Percentiles rank a stretch among this genome's conserved stretches.
Evolutionary conservation across 768 basidiomycete species (phyloP).

Genomic region (Mycena crocata): DNA sequence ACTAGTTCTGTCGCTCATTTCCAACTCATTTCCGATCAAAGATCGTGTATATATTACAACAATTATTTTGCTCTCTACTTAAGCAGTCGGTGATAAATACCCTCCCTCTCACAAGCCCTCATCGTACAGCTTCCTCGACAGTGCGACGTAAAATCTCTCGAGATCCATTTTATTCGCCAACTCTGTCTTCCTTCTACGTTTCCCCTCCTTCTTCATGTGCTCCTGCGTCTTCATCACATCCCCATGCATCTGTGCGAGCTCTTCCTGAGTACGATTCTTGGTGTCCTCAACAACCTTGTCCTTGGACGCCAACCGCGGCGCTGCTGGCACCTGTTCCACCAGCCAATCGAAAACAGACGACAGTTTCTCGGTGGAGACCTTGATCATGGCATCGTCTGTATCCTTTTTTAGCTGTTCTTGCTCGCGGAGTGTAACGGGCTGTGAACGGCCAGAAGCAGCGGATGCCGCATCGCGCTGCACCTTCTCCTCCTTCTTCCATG

Average conservation of each 20-base stretch:
- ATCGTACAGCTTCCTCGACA: conserved; percentile 91
- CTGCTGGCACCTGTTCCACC: conserved; percentile 72
- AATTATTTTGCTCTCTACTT: conserved; percentile 21
- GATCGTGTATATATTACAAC: conserved; percentile 19
- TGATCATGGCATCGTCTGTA: conserved; percentile 66
- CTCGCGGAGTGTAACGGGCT: neutral
- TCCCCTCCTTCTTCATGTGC: conserved; percentile 38
- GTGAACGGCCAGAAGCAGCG: conserved; percentile 24
- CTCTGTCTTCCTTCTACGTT: conserved; percentile 55
- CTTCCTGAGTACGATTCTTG: conserved; percentile 33
- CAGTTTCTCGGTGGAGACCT: conserved; percentile 76
- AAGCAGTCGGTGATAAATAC: conserved; percentile 1
- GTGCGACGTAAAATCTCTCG: conserved; percentile 90
- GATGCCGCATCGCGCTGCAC: conserved; percentile 47
- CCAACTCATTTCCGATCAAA: too few relatives aligned
- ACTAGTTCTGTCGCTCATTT: too few relatives aligned
- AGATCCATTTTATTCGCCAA: conserved; percentile 78
- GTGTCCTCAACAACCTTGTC: conserved; percentile 27
- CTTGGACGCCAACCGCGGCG: conserved; percentile 35
- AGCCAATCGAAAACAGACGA: conserved; percentile 86
- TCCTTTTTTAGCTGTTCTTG: conserved; percentile 22
- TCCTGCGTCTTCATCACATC: conserved; percentile 23
- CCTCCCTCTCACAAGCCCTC: conserved; percentile 77
- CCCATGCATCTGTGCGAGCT: conserved; percentile 35
- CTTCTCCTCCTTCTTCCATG: conserved; percentile 70